A percentile compares a stretch with the other conserved stretches of the same genome.
Conservation (phyloP, 139 green algal genomes). For the Axilococcus clingmanii region DNA sequence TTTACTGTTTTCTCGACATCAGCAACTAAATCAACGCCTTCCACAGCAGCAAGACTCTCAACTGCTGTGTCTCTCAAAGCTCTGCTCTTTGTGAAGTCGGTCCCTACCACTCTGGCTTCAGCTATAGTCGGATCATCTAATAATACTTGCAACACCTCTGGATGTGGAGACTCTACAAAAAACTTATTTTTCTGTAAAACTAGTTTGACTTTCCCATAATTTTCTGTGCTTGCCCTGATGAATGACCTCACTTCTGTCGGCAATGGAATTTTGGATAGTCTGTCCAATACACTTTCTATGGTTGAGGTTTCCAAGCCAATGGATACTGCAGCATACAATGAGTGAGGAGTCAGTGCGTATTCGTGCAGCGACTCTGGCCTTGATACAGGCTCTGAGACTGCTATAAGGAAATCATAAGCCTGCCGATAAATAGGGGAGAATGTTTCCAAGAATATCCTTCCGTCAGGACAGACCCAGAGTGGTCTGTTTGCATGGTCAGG, state of each 20-base stretch:
- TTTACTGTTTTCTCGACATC: constrained; percentile 13
- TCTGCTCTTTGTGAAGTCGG: constrained; percentile 4
- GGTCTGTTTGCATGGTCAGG: constrained; percentile 78
- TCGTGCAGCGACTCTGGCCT: constrained; percentile 59
- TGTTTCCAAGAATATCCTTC: constrained; percentile 93
- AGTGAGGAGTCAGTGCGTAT: constrained; percentile 93
- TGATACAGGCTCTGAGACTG: constrained; percentile 90
- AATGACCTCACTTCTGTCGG: constrained; percentile 64
- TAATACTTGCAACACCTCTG: constrained; percentile 63
- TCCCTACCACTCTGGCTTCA: constrained; percentile 5
- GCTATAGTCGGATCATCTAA: constrained; percentile 41
- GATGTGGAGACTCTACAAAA: constrained; percentile 82
- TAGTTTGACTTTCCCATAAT: constrained; percentile 97
- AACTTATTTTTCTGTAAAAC: constrained; percentile 93
- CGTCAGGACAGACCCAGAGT: constrained; percentile 93
- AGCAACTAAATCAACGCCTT: constrained; percentile 11
- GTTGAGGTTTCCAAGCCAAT: constrained; percentile 88
- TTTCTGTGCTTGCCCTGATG: constrained; percentile 76
- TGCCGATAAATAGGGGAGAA: constrained; percentile 92
- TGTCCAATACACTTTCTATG: constrained; percentile 84
- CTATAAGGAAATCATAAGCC: constrained; percentile 97
- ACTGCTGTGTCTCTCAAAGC: constrained; percentile 13
- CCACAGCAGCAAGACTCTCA: constrained; percentile 16
- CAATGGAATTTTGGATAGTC: constrained; percentile 67
- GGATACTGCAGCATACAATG: constrained; percentile 92